Base-by-base conservation (phyloP, 108 stramenopile genomes). In the Fragilariopsis cylindrus region DNA sequence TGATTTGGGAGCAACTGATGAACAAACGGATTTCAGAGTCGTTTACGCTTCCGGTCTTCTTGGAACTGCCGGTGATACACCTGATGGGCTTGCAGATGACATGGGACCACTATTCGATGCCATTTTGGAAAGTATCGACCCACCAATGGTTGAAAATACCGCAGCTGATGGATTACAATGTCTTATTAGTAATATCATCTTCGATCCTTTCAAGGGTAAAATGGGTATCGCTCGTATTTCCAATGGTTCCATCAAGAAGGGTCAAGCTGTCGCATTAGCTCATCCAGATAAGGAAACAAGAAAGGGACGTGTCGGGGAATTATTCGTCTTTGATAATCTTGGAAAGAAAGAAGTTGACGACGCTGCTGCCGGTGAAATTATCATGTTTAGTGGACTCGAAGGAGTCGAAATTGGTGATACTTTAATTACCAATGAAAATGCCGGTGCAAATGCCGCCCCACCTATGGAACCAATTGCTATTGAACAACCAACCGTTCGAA, bases 401-500 rank as follows among this genome's bases (percentile, higher is more conserved):
- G 83, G 88, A 39, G 92, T 98, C 60, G 90, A 92, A 75, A 98
- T 98, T 76, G 97, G 98, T 53, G 97, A 99, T 72, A 99, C 99
- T 0, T 74, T 99, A 49, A 78, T 97, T 12, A 96, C 94, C 57
- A 92, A 95, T 60, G 94, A 93, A 62, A 79, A 83, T 45, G 81
- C 77, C 69, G 93, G 93, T 48, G 81, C 72, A 5, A 90, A 92
- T 72, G 86, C 89, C 19, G 92, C 91, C 18, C 89, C 85, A 55
- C 97, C 97, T 50, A 82, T 98, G 40, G 84, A 92, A 41, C 98
- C 98, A 39, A 97, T 98, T 78, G 94, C 95, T 16, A 92, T 99
- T 8, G 99, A 99, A 88, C 97, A 96, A 69, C 98, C 99, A 6
- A 99, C 98, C 8, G 97, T 99, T n/a, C 86, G 95, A 65, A 99